Conservation (phyloP, 345 rosid species). For the Aurinia saxatilis region DNA sequence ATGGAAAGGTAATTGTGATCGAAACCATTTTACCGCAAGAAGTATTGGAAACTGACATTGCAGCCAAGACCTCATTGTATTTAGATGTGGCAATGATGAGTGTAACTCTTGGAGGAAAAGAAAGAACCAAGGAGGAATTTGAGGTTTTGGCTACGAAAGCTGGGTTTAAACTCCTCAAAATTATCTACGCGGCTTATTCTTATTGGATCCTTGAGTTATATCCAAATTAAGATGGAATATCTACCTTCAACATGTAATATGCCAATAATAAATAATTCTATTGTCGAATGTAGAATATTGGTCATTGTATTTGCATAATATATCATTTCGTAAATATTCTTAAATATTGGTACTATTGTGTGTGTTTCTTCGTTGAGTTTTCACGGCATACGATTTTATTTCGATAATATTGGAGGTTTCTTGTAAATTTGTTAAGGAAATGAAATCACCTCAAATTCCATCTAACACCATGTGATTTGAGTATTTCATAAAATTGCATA, state of each 20-base stretch:
- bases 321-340: too few species aligned
- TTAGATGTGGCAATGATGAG: not conserved
- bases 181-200: not conserved
- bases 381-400: too few species aligned
- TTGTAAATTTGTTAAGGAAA: too few species aligned
- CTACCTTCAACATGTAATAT: too few species aligned
- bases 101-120: not conserved
- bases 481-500: too few species aligned
- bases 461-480: too few species aligned
- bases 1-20: not conserved
- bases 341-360: too few species aligned
- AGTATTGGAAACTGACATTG: not conserved
- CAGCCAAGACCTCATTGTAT: not conserved
- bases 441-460: too few species aligned
- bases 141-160: not conserved
- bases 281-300: not conserved
- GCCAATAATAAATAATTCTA: not conserved
- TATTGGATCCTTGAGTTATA: slow-evolving; percentile 4
- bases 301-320: too few species aligned
- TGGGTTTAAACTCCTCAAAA: not conserved
- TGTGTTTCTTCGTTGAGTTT: too few species aligned
- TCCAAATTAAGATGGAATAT: not conserved
- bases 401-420: too few species aligned
- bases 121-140: too few species aligned
- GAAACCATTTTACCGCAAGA: not conserved